A percentile compares a stretch with the other conserved stretches of the same genome.
These are phyloP conservation scores for Sporothrix mexicana DNA, from an alignment of 2,329 filamentous ascomycete genomes.

Conservation along the genomic window DNA sequence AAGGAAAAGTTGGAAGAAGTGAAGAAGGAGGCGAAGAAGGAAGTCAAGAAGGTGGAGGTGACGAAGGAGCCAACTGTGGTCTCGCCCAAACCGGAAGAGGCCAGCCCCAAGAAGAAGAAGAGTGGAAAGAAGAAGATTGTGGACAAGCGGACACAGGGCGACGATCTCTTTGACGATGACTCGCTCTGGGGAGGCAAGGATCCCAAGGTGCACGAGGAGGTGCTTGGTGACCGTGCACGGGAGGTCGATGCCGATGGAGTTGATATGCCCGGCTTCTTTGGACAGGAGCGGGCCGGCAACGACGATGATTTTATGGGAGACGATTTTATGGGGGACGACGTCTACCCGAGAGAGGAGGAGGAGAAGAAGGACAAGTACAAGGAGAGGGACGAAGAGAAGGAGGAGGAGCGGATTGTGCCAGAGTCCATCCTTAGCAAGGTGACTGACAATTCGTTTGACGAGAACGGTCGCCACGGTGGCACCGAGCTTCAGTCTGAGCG, in stretches of 20 bases:
- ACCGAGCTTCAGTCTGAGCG: conserved; percentile 31
- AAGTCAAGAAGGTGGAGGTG: neutral
- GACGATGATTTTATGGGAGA: neutral
- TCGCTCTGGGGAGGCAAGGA: conserved; percentile 53
- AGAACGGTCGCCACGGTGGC: conserved; percentile 37
- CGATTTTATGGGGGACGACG: neutral
- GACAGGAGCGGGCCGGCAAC: neutral
- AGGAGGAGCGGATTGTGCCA: conserved; percentile 32
- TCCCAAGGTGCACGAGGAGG: conserved; percentile 44
- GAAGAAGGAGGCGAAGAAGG: conserved; percentile 26
- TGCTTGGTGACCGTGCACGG: neutral
- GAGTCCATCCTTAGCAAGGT: conserved; percentile 37
- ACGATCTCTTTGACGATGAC: conserved; percentile 55
- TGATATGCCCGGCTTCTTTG: conserved; percentile 25
- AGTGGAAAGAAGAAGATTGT: conserved; percentile 47
- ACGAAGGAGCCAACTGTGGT: neutral
- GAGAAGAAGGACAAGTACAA: neutral
- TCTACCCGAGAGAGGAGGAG: neutral
- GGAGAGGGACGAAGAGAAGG: conserved; percentile 18
- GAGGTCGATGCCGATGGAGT: conserved; percentile 21
- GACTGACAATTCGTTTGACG: conserved; percentile 37
- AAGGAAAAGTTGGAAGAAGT: neutral
- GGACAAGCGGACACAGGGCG: conserved; percentile 49
- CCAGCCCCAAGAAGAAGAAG: conserved; percentile 39
- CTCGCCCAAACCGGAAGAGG: conserved; percentile 39